A percentile compares a stretch with the other conserved stretches of the same genome.
Evolutionary conservation across 371 early-diverging fungal species (phyloP).

Genomic region (Entomophthora muscae): DNA sequence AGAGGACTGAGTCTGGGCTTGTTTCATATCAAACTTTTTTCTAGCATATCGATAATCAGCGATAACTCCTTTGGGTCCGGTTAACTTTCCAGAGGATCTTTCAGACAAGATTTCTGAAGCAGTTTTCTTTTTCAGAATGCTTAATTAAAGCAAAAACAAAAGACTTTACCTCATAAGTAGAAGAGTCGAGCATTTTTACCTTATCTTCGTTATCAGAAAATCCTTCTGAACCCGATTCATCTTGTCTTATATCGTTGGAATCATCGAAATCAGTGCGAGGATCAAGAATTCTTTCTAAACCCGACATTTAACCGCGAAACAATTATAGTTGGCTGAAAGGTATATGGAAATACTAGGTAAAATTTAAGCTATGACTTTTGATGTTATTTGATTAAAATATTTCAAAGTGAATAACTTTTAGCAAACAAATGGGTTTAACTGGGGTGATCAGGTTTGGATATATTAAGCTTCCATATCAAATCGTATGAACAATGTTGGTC

Average conservation of each 20-base stretch:
- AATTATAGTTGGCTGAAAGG: too few species aligned
- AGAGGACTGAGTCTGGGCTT: background rate
- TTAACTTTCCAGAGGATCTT: conserved; percentile 18
- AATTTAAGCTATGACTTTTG: too few species aligned
- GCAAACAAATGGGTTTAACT: too few species aligned
- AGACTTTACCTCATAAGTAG: background rate
- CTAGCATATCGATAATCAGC: conserved; percentile 27
- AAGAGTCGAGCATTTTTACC: background rate
- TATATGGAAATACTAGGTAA: too few species aligned
- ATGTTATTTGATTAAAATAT: too few species aligned
- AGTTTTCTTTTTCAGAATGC: background rate
- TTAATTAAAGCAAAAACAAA: background rate
- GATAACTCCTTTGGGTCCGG: conserved; percentile 36
- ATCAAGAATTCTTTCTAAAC: background rate
- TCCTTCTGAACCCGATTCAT: background rate
- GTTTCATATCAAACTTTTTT: conserved; percentile 11
- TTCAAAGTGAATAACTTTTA: too few species aligned
- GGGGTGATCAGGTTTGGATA: too few species aligned
- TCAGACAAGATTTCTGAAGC: background rate
- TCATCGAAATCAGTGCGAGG: background rate
- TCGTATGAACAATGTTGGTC: too few species aligned
- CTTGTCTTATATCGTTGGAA: background rate
- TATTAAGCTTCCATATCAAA: too few species aligned
- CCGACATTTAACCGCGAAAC: too few species aligned
- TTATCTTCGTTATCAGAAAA: background rate